These are phyloP conservation scores for Fusarium sp. DNA, from an alignment of 2,329 filamentous ascomycete genomes.

Conservation along the genomic window DNA sequence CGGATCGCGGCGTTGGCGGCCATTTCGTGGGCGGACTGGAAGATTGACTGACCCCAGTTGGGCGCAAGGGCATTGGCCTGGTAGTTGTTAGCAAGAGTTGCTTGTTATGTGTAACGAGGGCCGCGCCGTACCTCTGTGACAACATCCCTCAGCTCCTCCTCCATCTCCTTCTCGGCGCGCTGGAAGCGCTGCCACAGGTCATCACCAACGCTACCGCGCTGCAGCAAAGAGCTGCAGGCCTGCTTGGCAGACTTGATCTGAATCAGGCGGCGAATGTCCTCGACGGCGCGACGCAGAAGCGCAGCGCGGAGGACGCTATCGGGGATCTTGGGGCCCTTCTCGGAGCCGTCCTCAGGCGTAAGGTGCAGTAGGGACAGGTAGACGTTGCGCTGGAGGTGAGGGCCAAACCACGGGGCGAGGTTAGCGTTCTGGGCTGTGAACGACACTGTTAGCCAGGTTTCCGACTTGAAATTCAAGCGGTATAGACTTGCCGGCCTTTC, in stretches of 20 bases:
- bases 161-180: slow-evolving; percentile 96
- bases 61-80: slow-evolving; percentile 91
- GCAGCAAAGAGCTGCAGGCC: slow-evolving; percentile 83
- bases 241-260: slow-evolving; percentile 90
- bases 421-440: slow-evolving; percentile 78
- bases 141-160: slow-evolving; percentile 94
- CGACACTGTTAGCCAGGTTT: slow-evolving; percentile 9
- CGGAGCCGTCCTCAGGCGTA: slow-evolving; percentile 69
- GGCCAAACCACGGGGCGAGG: slow-evolving; percentile 93
- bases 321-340: slow-evolving; percentile 78
- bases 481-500: slow-evolving; percentile 77
- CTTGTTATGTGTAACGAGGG: not conserved
- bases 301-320: slow-evolving; percentile 90
- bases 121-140: slow-evolving; percentile 78
- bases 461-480: too few relatives aligned
- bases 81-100: slow-evolving; percentile 8
- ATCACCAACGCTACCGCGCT: slow-evolving; percentile 93
- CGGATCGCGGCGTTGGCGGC: slow-evolving; percentile 84
- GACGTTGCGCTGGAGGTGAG: slow-evolving; percentile 91
- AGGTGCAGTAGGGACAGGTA: slow-evolving; percentile 94
- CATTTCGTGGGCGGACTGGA: slow-evolving; percentile 98
- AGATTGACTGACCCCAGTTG: slow-evolving; percentile 94
- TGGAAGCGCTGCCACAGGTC: slow-evolving; percentile 94
- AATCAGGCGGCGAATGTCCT: slow-evolving; percentile 93
- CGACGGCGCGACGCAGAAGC: slow-evolving; percentile 86